A percentile compares a stretch with the other conserved stretches of the same genome.
Conservation (phyloP, 2,329 filamentous ascomycete species). For the Epichloe glyceriae region DNA sequence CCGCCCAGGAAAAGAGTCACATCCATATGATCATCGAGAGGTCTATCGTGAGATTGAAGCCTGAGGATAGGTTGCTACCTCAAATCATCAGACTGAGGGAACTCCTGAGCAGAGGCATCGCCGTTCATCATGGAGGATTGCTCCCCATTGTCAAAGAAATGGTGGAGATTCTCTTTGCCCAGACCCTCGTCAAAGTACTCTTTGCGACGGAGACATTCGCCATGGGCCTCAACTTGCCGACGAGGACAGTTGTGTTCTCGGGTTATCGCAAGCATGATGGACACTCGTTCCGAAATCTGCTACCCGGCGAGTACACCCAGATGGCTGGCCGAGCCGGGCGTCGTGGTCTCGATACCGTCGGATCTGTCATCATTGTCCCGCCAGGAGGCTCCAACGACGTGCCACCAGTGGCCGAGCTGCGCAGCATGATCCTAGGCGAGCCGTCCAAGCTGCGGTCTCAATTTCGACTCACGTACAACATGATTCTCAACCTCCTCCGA, state of each 20-base stretch:
- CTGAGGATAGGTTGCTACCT: slow-evolving; percentile 78
- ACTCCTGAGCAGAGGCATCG: slow-evolving; percentile 75
- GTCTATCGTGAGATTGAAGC: slow-evolving; percentile 80
- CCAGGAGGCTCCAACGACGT: slow-evolving; percentile 71
- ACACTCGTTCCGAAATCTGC: slow-evolving; percentile 75
- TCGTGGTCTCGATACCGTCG: slow-evolving; percentile 82
- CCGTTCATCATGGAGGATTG: slow-evolving; percentile 89
- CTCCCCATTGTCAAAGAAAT: slow-evolving; percentile 95
- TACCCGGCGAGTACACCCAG: slow-evolving; percentile 94
- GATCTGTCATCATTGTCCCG: slow-evolving; percentile 87
- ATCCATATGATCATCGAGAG: slow-evolving; percentile 97
- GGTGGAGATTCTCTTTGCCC: slow-evolving; percentile 91
- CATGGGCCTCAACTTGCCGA: slow-evolving; percentile 94
- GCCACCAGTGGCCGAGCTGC: slow-evolving; percentile 68
- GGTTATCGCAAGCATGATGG: slow-evolving; percentile 95
- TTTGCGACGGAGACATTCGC: slow-evolving; percentile 98
- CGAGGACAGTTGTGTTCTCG: slow-evolving; percentile 92
- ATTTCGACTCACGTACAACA: slow-evolving; percentile 96
- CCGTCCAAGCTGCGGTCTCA: slow-evolving; percentile 92
- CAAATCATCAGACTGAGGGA: slow-evolving; percentile 84
- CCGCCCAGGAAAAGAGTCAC: slow-evolving; percentile 83
- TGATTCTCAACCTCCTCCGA: slow-evolving; percentile 91
- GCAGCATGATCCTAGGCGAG: slow-evolving; percentile 91
- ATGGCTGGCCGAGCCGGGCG: slow-evolving; percentile 95
- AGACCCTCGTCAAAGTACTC: slow-evolving; percentile 87